Percentiles rank a stretch among this genome's conserved stretches.
phyloP scores from a whole-genome alignment of 805 yeast species.

The Candida pseudofarinosa region DNA sequence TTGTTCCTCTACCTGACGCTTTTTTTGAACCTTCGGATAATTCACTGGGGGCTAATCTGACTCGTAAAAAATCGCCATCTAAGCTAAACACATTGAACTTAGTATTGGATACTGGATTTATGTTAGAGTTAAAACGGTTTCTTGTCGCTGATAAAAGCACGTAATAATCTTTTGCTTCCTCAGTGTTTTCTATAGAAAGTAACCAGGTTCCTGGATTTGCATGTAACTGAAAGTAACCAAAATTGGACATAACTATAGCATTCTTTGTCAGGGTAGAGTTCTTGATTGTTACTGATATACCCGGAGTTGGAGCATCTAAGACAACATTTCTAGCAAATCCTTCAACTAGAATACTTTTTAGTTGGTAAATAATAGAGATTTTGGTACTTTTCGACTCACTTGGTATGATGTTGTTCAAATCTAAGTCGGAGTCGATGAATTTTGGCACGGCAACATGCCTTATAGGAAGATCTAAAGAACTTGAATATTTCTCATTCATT shows the following conservation, averaged over 20 bases:
- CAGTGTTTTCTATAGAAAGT: slow-evolving; percentile 38
- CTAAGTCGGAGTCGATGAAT: slow-evolving; percentile 37
- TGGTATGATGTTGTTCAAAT: slow-evolving; percentile 58
- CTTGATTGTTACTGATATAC: slow-evolving; percentile 44
- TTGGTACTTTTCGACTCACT: slow-evolving; percentile 32
- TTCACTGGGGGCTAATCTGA: slow-evolving; percentile 39
- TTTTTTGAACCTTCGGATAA: slow-evolving; percentile 11
- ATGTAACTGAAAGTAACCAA: slow-evolving; percentile 80
- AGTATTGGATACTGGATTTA: slow-evolving; percentile 15
- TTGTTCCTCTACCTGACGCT: slow-evolving; percentile 7
- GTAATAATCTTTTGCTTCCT: slow-evolving; percentile 23
- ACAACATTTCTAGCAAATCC: slow-evolving; percentile 57
- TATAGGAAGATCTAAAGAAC: slow-evolving; percentile 56
- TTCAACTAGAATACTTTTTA: slow-evolving; percentile 60
- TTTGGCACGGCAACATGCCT: slow-evolving; percentile 65
- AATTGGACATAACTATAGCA: slow-evolving; percentile 70
- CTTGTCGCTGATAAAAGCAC: slow-evolving; percentile 37
- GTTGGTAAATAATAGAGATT: slow-evolving; percentile 44
- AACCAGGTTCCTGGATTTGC: slow-evolving; percentile 70
- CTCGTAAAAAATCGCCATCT: slow-evolving; percentile 43
- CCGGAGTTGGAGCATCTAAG: slow-evolving; percentile 41
- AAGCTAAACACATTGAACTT: slow-evolving; percentile 38
- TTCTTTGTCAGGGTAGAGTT: slow-evolving; percentile 31
- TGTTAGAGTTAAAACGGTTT: slow-evolving; percentile 36
- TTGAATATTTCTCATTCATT: slow-evolving; percentile 40